These are phyloP conservation scores for Chlorencoelia australis DNA, from an alignment of 2,329 filamentous ascomycete species.

Conservation along the genomic window DNA sequence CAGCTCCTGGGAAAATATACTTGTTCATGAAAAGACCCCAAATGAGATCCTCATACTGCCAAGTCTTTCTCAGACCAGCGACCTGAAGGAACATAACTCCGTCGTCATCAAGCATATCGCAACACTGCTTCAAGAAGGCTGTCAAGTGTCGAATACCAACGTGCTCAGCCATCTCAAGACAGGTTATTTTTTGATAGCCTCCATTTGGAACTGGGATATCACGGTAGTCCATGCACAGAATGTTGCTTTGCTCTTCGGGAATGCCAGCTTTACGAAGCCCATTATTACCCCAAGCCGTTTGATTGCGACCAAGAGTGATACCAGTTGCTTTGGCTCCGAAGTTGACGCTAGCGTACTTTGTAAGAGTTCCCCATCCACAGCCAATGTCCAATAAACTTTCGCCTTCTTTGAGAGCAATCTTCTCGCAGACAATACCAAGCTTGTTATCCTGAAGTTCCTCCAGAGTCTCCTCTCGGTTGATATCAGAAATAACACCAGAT, in stretches of 20 bases:
- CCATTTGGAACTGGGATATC: slow-evolving; percentile 75
- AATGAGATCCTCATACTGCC: slow-evolving; percentile 96
- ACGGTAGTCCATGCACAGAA: slow-evolving; percentile 95
- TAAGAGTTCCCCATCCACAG: slow-evolving; percentile 95
- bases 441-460: slow-evolving; percentile 99
- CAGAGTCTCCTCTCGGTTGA: slow-evolving; percentile 76
- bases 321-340: slow-evolving; percentile 77
- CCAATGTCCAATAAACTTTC: slow-evolving; percentile 88
- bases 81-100: slow-evolving; percentile 95
- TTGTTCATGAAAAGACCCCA: slow-evolving; percentile 99
- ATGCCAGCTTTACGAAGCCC: slow-evolving; percentile 76
- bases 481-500: slow-evolving; percentile 83
- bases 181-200: slow-evolving; percentile 89
- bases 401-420: slow-evolving; percentile 73
- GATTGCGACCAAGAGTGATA: slow-evolving; percentile 90
- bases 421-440: slow-evolving; percentile 87
- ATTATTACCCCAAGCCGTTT: slow-evolving; percentile 93
- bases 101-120: slow-evolving; percentile 94
- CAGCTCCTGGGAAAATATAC: slow-evolving; percentile 94
- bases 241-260: slow-evolving; percentile 77
- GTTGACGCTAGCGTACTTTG: slow-evolving; percentile 85
- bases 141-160: slow-evolving; percentile 86
- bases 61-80: slow-evolving; percentile 82
- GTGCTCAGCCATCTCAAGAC: slow-evolving; percentile 97
- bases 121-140: slow-evolving; percentile 72